These are phyloP conservation scores for Saturnispora ahearnii DNA, from an alignment of 805 yeast species.

Conservation along the genomic window DNA sequence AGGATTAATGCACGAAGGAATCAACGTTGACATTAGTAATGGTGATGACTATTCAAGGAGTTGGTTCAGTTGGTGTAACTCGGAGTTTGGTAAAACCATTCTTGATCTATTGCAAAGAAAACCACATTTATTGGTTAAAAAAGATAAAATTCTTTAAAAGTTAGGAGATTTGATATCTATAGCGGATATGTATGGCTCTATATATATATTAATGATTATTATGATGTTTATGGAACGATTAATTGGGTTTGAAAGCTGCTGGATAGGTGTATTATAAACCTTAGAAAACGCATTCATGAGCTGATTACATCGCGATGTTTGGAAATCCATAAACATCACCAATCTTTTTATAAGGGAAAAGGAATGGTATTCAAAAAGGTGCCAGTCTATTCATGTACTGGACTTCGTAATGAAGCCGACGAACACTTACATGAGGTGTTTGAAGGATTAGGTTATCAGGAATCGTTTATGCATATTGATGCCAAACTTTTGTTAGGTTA, in stretches of 20 bases:
- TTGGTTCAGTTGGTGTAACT: slow-evolving; percentile 94
- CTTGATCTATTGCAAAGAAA: slow-evolving; percentile 62
- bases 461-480: slow-evolving; percentile 38
- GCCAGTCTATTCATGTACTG: slow-evolving; percentile 35
- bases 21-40: slow-evolving; percentile 52
- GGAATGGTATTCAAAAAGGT: slow-evolving; percentile 20
- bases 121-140: slow-evolving; percentile 61
- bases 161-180: too few species aligned
- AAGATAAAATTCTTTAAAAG: slow-evolving; percentile 7
- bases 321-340: background rate
- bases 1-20: slow-evolving; percentile 80
- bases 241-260: too few species aligned
- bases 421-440: slow-evolving; percentile 37
- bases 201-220: too few species aligned
- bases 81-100: slow-evolving; percentile 86
- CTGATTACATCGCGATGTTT: background rate
- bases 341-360: background rate
- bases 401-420: slow-evolving; percentile 41
- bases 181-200: too few species aligned
- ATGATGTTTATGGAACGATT: too few species aligned
- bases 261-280: background rate
- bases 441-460: slow-evolving; percentile 37
- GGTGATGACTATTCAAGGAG: slow-evolving; percentile 53
- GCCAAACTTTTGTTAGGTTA: slow-evolving; percentile 42
- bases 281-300: background rate